phyloP scores from a whole-genome alignment of 1,284 basidiomycete species.

The Takashimella tepidaria region DNA sequence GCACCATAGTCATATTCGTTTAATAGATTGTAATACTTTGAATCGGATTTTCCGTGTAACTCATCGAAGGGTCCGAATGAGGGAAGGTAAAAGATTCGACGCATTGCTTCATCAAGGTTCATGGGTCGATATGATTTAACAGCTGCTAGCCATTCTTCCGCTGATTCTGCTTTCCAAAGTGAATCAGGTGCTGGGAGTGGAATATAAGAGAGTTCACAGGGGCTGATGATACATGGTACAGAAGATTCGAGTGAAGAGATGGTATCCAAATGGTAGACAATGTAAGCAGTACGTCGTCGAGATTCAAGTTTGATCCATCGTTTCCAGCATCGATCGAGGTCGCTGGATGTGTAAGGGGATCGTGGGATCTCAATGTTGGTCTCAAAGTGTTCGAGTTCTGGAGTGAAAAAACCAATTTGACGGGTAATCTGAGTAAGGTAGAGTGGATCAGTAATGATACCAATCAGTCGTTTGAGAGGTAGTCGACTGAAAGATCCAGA shows the following conservation, averaged over 20 bases:
- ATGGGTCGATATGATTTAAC: slow-evolving; percentile 35
- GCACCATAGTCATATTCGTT: slow-evolving; percentile 44
- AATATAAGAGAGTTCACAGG: slow-evolving; percentile 41
- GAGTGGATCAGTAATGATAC: not conserved
- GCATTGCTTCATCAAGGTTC: slow-evolving; percentile 44
- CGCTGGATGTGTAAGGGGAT: slow-evolving; percentile 31
- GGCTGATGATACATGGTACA: slow-evolving; percentile 41
- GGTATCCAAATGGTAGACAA: slow-evolving; percentile 50
- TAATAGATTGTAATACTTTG: slow-evolving; percentile 35
- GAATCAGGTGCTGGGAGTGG: slow-evolving; percentile 49
- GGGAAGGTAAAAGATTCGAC: slow-evolving; percentile 42
- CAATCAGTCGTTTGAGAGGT: too few species aligned
- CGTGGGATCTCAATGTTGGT: slow-evolving; percentile 22
- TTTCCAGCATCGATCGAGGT: slow-evolving; percentile 45
- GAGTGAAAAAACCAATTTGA: slow-evolving; percentile 47
- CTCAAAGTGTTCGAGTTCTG: slow-evolving; percentile 39
- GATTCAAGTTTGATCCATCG: slow-evolving; percentile 49
- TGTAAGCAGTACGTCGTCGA: slow-evolving; percentile 45
- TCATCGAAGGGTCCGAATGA: slow-evolving; percentile 37
- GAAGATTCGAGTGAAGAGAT: slow-evolving; percentile 48
- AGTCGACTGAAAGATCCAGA: not conserved
- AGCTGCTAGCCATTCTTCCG: slow-evolving; percentile 43
- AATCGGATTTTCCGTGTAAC: slow-evolving; percentile 31
- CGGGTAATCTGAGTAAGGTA: slow-evolving; percentile 45
- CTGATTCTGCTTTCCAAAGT: slow-evolving; percentile 47